Evolutionary conservation across 768 basidiomycete species (phyloP), one percentile per base, ranked within the genome.

Genomic region (Tricholoma hemisulphureum): DNA sequence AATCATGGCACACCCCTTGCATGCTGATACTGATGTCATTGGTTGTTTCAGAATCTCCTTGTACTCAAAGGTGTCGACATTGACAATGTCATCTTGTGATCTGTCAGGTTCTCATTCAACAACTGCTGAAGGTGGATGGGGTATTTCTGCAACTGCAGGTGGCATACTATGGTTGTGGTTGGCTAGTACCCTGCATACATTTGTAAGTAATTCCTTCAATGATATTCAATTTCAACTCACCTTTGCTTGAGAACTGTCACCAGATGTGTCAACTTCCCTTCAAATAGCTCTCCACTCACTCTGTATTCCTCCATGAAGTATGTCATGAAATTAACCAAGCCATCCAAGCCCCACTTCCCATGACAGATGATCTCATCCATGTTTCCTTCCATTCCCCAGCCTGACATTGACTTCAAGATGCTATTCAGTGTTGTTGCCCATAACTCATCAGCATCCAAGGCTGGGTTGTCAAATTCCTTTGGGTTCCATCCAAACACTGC

Each of bases 221-320:
- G 32, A 34, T 50, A 50, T 50, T 29, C 24, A 26, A 50, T 10
- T 18, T 28, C 16, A 51, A 41, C 61, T 60, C 39, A 62, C 63
- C 58, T 54, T 45, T 24, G 34, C 46, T 66, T 45, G 20, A 66
- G 48, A 6, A 46, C 65, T 21, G 57, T 48, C 16, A 67, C 58
- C 8, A 72, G 56, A 14, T 43, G 28, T 14, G 18, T 18, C n/a
- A 72, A 48, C 55, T 70, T 70, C 11, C 67, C 68, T 55, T 71
- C 58, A 59, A 72, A 67, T 23, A 71, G 41, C 10, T 43, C 64
- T 23, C 57, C 63, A 34, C 48, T 60, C 1, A 72, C 63, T 14
- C 67, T 62, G 2, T 57, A 43, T 37, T 61, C 53, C 9, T 35
- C 51, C 2, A 67, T 48, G 53, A 70, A 68, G 59, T 67, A 64